Evolutionary conservation across 2,329 filamentous ascomycete genomes (phyloP), one percentile per base, ranked within the genome.

Genomic region (Pseudomassariella vexata): DNA sequence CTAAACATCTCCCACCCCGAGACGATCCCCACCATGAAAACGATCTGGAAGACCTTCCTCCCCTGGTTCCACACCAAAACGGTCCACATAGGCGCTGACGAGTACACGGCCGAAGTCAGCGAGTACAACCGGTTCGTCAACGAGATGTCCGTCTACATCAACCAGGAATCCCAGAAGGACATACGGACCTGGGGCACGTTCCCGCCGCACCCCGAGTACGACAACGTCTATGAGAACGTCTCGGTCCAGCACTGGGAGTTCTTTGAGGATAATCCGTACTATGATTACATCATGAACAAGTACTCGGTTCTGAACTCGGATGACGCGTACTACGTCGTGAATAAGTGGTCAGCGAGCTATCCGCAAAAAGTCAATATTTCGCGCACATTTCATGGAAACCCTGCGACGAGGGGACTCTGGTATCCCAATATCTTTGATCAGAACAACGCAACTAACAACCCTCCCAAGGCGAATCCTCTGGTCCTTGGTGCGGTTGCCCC

Each of bases 141-240:
- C 38, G 61, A 61, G 16, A 66, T 76, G 61, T 53, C 64, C 4
- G 40, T 48, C 2, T 73, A 65, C 34, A 63, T 76, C n/a, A 44
- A 46, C 1, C 35, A 37, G 3, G 46, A 43, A 10, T 51, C 55
- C 2, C 57, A 55, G 2, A 75, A 75, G 43, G 47, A 38, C 0
- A 63, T 68, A 3, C 64, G 71, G 2, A 74, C 75, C 27, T 77
- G 72, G 73, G 72, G 72, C 1, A 75, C 70, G 0, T 69, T 70
- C 30, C 65, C 68, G 12, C 68, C 70, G 0, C 49, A 53, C 19
- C 45, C 48, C 2, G 40, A 50, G 23, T 56, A 52, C 19, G 41
- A 41, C 5, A 64, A 64, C 20, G 59, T 73, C 23, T 46, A 58
- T 24, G 59, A 45, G 4, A 57, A 65, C 21, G 60, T 73, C 19